Evolutionary conservation across 2,329 filamentous ascomycete species (phyloP).

Genomic region (Whalleya microplaca): DNA sequence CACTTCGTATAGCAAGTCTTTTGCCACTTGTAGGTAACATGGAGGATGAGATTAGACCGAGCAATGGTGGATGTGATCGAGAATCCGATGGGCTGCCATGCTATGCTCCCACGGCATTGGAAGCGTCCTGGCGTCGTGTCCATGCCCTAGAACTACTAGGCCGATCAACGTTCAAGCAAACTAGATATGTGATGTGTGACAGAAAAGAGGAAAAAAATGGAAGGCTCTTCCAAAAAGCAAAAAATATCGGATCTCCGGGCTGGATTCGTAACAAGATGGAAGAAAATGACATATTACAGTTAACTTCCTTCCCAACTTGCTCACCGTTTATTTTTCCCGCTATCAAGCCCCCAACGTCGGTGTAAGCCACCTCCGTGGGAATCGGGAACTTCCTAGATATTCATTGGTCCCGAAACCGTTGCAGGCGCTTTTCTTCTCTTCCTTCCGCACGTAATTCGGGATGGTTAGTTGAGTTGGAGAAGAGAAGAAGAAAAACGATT

Average conservation of each 20-base stretch:
- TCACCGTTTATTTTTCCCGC: neutral
- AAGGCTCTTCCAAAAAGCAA: slow-evolving; percentile 18
- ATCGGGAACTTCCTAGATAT: slow-evolving; percentile 19
- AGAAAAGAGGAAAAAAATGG: slow-evolving; percentile 13
- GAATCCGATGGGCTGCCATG: slow-evolving; percentile 22
- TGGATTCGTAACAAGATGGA: slow-evolving; percentile 7
- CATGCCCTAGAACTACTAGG: neutral
- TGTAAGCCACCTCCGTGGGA: neutral
- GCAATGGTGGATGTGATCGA: slow-evolving; percentile 24
- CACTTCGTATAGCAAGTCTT: neutral
- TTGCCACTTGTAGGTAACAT: slow-evolving; percentile 11
- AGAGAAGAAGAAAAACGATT: neutral
- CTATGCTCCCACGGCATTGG: slow-evolving; percentile 11
- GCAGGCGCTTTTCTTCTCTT: neutral
- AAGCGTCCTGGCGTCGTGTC: slow-evolving; percentile 6
- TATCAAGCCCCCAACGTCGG: neutral
- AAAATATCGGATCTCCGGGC: slow-evolving; percentile 3
- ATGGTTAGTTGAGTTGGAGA: neutral
- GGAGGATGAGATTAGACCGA: slow-evolving; percentile 24
- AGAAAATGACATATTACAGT: neutral
- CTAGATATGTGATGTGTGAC: slow-evolving; percentile 17
- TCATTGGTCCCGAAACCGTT: slow-evolving; percentile 18
- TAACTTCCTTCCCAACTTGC: neutral
- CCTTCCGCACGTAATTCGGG: slow-evolving; percentile 15
- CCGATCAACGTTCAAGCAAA: slow-evolving; percentile 12